Percentiles rank a stretch among this genome's conserved stretches.
Evolutionary conservation across 2,329 filamentous ascomycete genomes (phyloP).

Genomic region (Hyphodiscus sp.): DNA sequence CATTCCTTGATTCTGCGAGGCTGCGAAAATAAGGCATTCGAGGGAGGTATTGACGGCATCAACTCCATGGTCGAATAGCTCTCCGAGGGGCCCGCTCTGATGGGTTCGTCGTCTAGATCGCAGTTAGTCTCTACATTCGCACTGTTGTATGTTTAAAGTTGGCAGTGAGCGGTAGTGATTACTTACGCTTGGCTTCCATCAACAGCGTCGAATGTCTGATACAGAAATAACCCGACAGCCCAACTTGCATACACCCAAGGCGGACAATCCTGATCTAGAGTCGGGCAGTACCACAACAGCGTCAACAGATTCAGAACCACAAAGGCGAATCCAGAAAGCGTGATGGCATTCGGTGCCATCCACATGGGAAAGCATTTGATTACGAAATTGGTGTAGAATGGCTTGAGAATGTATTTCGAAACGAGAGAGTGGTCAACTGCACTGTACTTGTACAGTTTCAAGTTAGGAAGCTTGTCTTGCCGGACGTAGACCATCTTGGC

Average conservation of each 20-base stretch:
- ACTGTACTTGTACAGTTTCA: constrained; percentile 94
- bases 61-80: constrained; percentile 96
- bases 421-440: constrained; percentile 83
- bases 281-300: constrained; percentile 93
- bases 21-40: constrained; percentile 86
- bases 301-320: constrained; percentile 86
- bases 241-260: constrained; percentile 92
- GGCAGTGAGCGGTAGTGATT: background rate
- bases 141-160: background rate
- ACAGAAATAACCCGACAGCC: constrained; percentile 84
- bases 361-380: constrained; percentile 92
- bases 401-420: constrained; percentile 91
- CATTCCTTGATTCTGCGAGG: constrained; percentile 87
- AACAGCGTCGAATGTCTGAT: constrained; percentile 97
- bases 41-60: constrained; percentile 96
- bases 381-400: constrained; percentile 92
- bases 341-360: constrained; percentile 89
- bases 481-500: constrained; percentile 86
- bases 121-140: constrained; percentile 4
- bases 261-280: constrained; percentile 86
- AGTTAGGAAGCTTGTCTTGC: constrained; percentile 77
- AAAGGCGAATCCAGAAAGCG: constrained; percentile 83
- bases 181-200: constrained; percentile 88
- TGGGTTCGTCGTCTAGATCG: constrained; percentile 66
- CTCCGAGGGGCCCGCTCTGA: constrained; percentile 88